Conservation (phyloP, 2,329 filamentous ascomycete species). For the Waltergamsia citrina region DNA sequence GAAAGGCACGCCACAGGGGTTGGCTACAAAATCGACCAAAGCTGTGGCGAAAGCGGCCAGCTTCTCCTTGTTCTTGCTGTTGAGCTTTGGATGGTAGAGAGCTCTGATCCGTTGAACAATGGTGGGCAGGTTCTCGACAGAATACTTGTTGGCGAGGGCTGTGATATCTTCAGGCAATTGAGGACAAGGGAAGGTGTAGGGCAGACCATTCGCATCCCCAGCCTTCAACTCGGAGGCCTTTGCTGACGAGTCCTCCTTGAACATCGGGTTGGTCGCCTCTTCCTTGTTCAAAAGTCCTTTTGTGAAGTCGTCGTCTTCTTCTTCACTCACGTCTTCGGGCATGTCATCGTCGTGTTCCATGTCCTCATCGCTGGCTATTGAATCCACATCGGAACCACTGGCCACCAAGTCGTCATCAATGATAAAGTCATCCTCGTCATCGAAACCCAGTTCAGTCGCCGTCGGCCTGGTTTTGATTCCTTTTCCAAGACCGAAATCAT, state of each 20-base stretch:
- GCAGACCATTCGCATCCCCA: conserved; percentile 48
- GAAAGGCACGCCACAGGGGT: conserved; percentile 25
- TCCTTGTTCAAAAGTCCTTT: conserved; percentile 54
- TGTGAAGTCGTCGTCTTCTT: conserved; percentile 62
- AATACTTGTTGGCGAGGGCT: conserved; percentile 51
- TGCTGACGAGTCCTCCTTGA: conserved; percentile 34
- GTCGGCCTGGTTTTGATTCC: conserved; percentile 49
- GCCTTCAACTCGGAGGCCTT: conserved; percentile 22
- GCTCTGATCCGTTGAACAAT: conserved; percentile 85
- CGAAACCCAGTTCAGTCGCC: conserved; percentile 59
- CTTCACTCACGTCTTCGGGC: conserved; percentile 25
- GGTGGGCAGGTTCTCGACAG: conserved; percentile 58
- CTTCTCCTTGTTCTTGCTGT: conserved; percentile 75
- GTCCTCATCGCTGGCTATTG: conserved; percentile 40
- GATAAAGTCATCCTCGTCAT: conserved; percentile 90
- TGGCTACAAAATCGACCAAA: conserved; percentile 53
- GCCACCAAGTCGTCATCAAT: conserved; percentile 85
- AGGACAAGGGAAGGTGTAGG: conserved; percentile 82
- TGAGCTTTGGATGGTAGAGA: conserved; percentile 82
- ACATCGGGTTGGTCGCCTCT: conserved; percentile 44
- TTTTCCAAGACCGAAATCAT: conserved; percentile 50
- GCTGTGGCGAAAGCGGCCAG: conserved; percentile 58
- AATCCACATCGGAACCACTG: conserved; percentile 50
- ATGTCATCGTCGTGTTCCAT: conserved; percentile 38
- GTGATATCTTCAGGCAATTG: conserved; percentile 67